Evolutionary conservation across 2,329 filamentous ascomycete species (phyloP).

Genomic region (Sporothrix curviconia): DNA sequence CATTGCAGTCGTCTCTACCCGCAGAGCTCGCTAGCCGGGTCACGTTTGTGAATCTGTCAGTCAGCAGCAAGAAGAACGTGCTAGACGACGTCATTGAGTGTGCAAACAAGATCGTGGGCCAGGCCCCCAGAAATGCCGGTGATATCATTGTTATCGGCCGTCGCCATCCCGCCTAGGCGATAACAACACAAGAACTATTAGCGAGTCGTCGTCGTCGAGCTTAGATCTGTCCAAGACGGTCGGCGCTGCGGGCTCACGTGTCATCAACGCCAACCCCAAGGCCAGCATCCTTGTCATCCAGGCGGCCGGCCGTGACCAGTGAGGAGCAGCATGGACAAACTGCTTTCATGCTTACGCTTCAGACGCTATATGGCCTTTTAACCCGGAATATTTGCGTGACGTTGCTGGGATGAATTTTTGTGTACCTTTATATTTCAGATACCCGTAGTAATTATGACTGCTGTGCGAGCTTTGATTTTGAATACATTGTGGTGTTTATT

Average conservation of each 20-base stretch:
- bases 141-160: conserved; percentile 65
- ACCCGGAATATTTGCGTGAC: no score
- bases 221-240: conserved; percentile 46
- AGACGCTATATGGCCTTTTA: background rate
- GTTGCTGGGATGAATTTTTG: no score
- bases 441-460: no score
- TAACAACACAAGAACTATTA: conserved; percentile 12
- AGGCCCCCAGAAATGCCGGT: conserved; percentile 56
- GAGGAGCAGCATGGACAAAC: no score
- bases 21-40: conserved; percentile 30
- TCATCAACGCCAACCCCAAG: conserved; percentile 53
- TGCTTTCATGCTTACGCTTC: no score
- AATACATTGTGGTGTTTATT: no score
- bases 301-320: conserved; percentile 34
- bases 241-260: conserved; percentile 52
- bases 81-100: conserved; percentile 42
- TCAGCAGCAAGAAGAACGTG: conserved; percentile 30
- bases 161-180: conserved; percentile 31
- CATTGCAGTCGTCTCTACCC: conserved; percentile 29
- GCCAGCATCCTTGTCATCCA: conserved; percentile 67
- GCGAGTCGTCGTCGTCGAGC: conserved; percentile 21
- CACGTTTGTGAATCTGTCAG: conserved; percentile 44
- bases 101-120: conserved; percentile 54
- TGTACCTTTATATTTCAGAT: no score
- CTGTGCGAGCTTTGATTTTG: no score